Conservation (phyloP, 2,329 filamentous ascomycete species). For the Ceratocystis lukuohia region DNA sequence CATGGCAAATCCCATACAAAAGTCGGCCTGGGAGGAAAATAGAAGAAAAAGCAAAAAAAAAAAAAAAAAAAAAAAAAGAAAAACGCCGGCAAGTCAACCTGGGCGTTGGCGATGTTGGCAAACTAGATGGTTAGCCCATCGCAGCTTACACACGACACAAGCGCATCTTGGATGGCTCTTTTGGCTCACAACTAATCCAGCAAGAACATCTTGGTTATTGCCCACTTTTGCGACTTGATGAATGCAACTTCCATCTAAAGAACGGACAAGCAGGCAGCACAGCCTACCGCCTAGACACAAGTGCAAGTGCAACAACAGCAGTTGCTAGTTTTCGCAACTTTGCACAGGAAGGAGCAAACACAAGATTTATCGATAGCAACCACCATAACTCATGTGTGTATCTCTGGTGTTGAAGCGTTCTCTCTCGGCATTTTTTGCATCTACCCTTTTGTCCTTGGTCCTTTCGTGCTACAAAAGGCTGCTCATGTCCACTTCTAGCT, state of each 20-base stretch:
- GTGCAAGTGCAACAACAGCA: background rate
- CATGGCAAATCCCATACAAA: conserved; percentile 1
- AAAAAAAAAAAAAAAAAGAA: background rate
- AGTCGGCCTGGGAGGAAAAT: background rate
- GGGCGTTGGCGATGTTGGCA: too few relatives aligned
- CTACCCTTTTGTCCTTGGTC: background rate
- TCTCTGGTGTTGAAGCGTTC: background rate
- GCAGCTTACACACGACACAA: too few relatives aligned
- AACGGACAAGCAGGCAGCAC: background rate
- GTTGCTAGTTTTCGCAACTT: background rate
- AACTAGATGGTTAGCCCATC: too few relatives aligned
- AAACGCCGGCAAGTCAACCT: background rate
- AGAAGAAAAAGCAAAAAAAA: background rate
- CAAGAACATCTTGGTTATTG: background rate
- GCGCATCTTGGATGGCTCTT: background rate
- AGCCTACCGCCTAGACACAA: background rate
- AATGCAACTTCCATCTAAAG: background rate
- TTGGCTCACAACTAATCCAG: background rate
- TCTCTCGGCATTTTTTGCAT: background rate
- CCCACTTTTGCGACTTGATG: background rate
- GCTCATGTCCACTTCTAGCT: background rate
- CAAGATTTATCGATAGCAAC: background rate
- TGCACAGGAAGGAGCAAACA: conserved; percentile 5
- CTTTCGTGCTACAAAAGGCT: background rate
- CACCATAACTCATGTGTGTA: background rate